Evolutionary conservation across 352 stramenopile genomes (phyloP).

Genomic region (Pseudoperonospora humuli): DNA sequence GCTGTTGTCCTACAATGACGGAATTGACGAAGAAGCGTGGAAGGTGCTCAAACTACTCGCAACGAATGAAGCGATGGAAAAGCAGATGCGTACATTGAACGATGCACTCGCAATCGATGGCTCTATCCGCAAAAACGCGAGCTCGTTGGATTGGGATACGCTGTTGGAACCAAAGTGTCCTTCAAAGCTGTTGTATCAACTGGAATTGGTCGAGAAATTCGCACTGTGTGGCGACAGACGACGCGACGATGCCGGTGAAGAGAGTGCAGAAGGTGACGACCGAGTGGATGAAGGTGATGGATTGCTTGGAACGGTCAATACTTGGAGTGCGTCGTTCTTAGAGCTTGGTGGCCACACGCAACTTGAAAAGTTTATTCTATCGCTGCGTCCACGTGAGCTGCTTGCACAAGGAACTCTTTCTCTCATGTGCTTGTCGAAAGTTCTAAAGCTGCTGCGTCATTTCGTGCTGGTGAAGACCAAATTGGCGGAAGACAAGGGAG

Average conservation of each 20-base stretch:
- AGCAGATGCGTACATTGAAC: conserved; percentile 61
- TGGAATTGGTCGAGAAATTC: conserved; percentile 58
- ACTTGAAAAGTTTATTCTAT: conserved; percentile 48
- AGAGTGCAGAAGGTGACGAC: conserved; percentile 10
- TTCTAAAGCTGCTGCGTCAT: conserved; percentile 66
- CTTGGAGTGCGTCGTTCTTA: conserved; percentile 59
- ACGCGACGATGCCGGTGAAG: conserved; percentile 14
- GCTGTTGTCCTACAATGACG: conserved; percentile 35
- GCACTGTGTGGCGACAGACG: conserved; percentile 33
- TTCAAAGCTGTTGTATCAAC: conserved; percentile 59
- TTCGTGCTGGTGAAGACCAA: conserved; percentile 50
- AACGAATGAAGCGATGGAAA: conserved; percentile 59
- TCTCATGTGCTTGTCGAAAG: conserved; percentile 58
- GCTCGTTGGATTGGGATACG: conserved; percentile 45
- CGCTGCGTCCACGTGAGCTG: conserved; percentile 25
- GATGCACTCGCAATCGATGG: conserved; percentile 59
- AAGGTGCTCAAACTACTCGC: conserved; percentile 68
- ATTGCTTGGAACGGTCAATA: conserved; percentile 35
- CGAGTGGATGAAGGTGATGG: conserved; percentile 13
- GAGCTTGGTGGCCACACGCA: conserved; percentile 50
- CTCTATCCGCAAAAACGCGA: conserved; percentile 35
- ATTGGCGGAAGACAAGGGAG: conserved; percentile 24
- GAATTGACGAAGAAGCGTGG: conserved; percentile 63
- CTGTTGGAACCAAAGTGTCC: conserved; percentile 51
- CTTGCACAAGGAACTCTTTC: conserved; percentile 36